A percentile compares a stretch with the other conserved stretches of the same genome.
Conservation (phyloP, 177 flowering plant species). For the Vitis hybrid region DNA sequence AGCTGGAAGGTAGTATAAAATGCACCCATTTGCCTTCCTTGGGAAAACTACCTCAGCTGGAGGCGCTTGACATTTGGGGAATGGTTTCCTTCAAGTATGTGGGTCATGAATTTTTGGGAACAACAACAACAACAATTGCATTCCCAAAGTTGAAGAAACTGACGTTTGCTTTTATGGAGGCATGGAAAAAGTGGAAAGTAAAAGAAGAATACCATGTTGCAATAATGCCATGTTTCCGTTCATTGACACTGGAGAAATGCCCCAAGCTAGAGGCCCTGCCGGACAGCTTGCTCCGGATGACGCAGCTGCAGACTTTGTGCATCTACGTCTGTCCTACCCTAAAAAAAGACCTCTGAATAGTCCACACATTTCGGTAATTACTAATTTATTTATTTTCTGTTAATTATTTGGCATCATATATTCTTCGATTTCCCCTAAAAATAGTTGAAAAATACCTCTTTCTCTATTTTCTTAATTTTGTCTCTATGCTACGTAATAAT, state of each 20-base stretch:
- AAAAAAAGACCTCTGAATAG: not conserved
- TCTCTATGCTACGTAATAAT: no score
- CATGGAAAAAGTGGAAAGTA: not conserved
- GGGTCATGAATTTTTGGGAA: conserved; percentile 9
- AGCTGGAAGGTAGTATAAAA: not conserved
- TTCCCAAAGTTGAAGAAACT: conserved; percentile 13
- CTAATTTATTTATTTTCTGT: no score
- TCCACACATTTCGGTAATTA: no score
- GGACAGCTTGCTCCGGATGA: not conserved
- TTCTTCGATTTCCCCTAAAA: no score
- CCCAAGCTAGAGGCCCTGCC: conserved; percentile 1
- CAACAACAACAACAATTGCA: not conserved
- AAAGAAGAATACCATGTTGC: not conserved
- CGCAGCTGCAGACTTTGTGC: not conserved
- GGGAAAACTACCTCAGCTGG: conserved; percentile 6
- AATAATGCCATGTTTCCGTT: conserved; percentile 6
- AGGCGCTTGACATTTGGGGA: not conserved
- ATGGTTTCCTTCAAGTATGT: not conserved
- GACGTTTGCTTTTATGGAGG: not conserved
- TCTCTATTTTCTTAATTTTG: no score
- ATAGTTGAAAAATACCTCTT: no score
- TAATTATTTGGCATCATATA: no score
- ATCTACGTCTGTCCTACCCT: not conserved
- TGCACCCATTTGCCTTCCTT: conserved; percentile 2
- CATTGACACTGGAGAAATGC: not conserved